These are phyloP conservation scores for Cnidoscolus chayamansa DNA, from an alignment of 441 rosid genomes.

Conservation along the genomic window DNA sequence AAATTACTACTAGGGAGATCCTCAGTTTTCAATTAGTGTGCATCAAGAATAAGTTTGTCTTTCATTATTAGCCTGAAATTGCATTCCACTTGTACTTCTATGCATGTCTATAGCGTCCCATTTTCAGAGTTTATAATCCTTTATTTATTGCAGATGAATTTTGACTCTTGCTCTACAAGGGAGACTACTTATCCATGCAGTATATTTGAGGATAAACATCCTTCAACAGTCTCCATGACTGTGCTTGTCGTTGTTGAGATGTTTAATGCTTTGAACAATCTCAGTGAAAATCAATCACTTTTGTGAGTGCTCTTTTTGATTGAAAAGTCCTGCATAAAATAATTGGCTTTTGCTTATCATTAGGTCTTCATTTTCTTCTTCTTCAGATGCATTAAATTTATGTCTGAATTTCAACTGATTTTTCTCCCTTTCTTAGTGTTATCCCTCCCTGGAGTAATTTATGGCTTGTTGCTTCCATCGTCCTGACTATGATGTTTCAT, in stretches of 20 bases:
- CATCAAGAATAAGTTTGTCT: background rate
- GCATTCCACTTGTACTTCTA: constrained; percentile 2
- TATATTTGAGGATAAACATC: constrained; percentile 90
- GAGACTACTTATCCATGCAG: constrained; percentile 88
- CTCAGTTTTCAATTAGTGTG: background rate
- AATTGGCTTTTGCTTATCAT: background rate
- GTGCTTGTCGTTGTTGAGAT: constrained; percentile 99
- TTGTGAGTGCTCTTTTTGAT: constrained; percentile 54
- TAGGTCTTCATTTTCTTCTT: background rate
- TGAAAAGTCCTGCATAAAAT: background rate
- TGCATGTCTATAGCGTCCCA: constrained; percentile 1
- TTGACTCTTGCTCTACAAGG: constrained; percentile 83
- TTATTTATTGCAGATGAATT: constrained; percentile 67
- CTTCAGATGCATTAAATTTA: background rate
- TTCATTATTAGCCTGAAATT: background rate
- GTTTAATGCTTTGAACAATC: constrained; percentile 98
- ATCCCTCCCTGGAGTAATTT: constrained; percentile 98
- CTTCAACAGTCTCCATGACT: constrained; percentile 95
- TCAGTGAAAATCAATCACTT: constrained; percentile 95
- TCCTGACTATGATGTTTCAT: constrained; percentile 92
- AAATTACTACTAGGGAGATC: background rate
- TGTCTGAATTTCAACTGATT: background rate
- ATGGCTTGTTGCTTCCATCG: constrained; percentile 94
- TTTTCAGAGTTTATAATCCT: constrained; percentile 6
- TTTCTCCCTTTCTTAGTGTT: constrained; percentile 48